Percentiles rank a stretch among this genome's conserved stretches.
phyloP scores from a whole-genome alignment of 2,329 filamentous ascomycete genomes.

The Scedosporium minutisporum region DNA sequence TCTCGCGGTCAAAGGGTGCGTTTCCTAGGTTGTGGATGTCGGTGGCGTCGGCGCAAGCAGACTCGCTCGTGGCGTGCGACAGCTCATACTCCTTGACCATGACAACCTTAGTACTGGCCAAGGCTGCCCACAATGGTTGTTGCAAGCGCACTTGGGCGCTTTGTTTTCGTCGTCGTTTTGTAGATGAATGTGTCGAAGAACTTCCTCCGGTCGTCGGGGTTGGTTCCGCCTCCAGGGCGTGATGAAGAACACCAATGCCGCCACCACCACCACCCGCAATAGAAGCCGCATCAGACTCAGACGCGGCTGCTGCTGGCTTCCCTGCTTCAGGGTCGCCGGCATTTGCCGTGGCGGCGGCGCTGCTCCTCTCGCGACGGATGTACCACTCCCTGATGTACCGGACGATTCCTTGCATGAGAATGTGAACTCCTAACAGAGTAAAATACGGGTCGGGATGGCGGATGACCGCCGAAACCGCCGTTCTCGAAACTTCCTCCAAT shows the following conservation, averaged over 20 bases:
- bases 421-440: conserved; percentile 63
- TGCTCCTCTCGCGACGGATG: conserved; percentile 41
- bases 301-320: conserved; percentile 29
- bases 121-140: conserved; percentile 87
- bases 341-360: conserved; percentile 37
- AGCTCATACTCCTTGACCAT: conserved; percentile 87
- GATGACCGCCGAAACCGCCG: conserved; percentile 11
- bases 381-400: conserved; percentile 63
- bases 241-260: not conserved
- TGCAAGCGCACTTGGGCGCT: conserved; percentile 82
- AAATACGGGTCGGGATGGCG: conserved; percentile 1
- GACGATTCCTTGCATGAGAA: conserved; percentile 63
- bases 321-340: conserved; percentile 54
- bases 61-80: conserved; percentile 65
- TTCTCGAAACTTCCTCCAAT: conserved; percentile 27
- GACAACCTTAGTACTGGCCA: conserved; percentile 93
- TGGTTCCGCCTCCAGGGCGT: conserved; percentile 14
- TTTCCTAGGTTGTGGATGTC: conserved; percentile 70
- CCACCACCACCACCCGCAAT: too few species aligned
- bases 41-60: conserved; percentile 62
- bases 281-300: not conserved
- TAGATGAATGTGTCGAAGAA: conserved; percentile 44
- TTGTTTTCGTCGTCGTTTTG: conserved; percentile 82
- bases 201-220: conserved; percentile 13
- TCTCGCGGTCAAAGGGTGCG: conserved; percentile 60